Evolutionary conservation across 2,329 filamentous ascomycete species (phyloP).

Genomic region (Aspergillus phoenicis): DNA sequence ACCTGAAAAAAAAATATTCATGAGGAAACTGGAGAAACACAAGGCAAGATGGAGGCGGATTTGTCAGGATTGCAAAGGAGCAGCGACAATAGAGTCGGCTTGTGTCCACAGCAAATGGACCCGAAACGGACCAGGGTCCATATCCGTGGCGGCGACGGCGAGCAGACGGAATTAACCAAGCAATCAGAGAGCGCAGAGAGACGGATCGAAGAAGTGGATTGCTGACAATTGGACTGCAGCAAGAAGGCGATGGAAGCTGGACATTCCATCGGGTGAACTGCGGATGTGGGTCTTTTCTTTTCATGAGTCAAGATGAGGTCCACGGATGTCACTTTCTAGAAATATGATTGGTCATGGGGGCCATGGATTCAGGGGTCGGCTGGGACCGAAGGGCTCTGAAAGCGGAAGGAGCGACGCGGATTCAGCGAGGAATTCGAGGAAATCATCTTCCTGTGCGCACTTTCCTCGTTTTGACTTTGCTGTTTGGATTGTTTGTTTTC

Average conservation of each 20-base stretch:
- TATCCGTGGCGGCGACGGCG: not conserved
- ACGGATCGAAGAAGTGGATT: not conserved
- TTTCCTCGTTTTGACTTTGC: too few species aligned
- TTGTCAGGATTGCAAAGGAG: not conserved
- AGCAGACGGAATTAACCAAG: slow-evolving; percentile 17
- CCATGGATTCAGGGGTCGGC: not conserved
- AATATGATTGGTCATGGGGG: not conserved
- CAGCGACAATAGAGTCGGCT: not conserved
- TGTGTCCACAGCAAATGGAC: not conserved
- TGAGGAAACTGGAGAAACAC: too few species aligned
- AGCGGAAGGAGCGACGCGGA: not conserved
- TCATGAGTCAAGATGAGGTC: not conserved
- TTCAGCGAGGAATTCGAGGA: too few species aligned
- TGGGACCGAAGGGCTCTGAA: not conserved
- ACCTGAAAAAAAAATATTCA: not conserved
- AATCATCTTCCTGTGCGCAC: too few species aligned
- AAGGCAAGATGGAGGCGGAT: not conserved
- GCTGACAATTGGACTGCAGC: not conserved
- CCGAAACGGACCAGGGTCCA: slow-evolving; percentile 8
- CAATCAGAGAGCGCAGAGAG: slow-evolving; percentile 12
- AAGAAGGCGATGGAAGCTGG: not conserved
- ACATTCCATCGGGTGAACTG: not conserved
- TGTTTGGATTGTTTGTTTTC: too few species aligned
- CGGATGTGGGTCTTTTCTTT: not conserved
- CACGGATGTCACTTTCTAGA: not conserved